Conservation (phyloP, 2,329 filamentous ascomycete species). For the Pseudogymnoascus sp. region DNA sequence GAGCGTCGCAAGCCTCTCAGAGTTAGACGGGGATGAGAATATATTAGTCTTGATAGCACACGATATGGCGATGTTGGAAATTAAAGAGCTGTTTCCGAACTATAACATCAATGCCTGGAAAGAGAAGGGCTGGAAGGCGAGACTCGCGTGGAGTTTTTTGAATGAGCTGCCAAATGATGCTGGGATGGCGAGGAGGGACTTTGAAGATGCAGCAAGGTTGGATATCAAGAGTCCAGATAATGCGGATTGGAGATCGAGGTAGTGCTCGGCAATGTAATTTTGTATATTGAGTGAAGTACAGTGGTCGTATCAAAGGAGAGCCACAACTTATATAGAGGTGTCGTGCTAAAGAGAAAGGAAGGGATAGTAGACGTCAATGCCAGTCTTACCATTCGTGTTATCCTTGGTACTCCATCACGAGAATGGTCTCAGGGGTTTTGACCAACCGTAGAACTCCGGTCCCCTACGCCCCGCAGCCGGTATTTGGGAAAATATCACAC, state of each 20-base stretch:
- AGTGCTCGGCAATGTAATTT: not conserved
- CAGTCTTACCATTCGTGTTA: not conserved
- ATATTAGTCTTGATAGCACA: constrained; percentile 1
- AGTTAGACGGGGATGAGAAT: constrained; percentile 13
- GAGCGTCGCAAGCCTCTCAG: constrained; percentile 34
- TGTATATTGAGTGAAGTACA: not conserved
- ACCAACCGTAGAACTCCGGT: not conserved
- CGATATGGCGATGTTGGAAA: not conserved
- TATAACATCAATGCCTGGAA: constrained; percentile 10
- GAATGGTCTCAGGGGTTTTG: not conserved
- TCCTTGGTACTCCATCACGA: not conserved
- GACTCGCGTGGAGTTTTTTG: constrained; percentile 4
- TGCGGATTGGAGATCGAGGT: not conserved
- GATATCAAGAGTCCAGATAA: not conserved
- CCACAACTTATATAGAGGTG: not conserved
- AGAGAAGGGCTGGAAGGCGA: constrained; percentile 9
- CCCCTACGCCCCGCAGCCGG: too few species aligned
- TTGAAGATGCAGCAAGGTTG: not conserved
- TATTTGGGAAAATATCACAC: not conserved
- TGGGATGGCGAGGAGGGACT: not conserved
- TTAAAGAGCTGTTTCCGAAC: not conserved
- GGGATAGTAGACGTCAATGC: not conserved
- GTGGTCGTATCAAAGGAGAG: not conserved
- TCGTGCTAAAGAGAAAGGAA: not conserved
- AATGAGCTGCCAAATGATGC: not conserved